A percentile compares a stretch with the other conserved stretches of the same genome.
Conservation (phyloP, 805 yeast species). For the Schizosaccharomyces pombe region DNA sequence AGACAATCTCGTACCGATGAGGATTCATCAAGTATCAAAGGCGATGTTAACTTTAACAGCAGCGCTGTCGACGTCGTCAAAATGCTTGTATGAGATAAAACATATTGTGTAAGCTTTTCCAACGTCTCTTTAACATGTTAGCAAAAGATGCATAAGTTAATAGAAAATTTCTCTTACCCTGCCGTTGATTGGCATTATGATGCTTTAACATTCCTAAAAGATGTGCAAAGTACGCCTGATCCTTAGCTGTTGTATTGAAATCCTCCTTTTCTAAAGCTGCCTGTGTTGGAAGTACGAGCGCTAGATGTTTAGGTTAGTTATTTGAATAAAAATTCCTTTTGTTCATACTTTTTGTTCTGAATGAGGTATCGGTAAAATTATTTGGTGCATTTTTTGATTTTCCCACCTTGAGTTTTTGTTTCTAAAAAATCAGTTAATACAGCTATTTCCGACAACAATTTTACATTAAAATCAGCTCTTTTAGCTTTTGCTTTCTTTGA, state of each 20-base stretch:
- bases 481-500: constrained; percentile 35
- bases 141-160: constrained; percentile 8
- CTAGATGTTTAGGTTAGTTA: not conserved
- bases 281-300: not conserved
- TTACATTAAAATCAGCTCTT: constrained; percentile 39
- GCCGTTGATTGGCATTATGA: not conserved
- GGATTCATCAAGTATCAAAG: constrained; percentile 45
- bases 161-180: constrained; percentile 7
- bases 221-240: not conserved
- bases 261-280: not conserved
- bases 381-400: constrained; percentile 48
- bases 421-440: constrained; percentile 14
- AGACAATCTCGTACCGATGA: constrained; percentile 36
- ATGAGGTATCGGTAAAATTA: constrained; percentile 68
- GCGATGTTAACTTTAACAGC: constrained; percentile 32
- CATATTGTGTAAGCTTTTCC: not conserved
- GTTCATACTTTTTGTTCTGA: constrained; percentile 31
- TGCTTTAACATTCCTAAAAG: not conserved
- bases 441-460: constrained; percentile 6
- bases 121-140: not conserved
- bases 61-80: constrained; percentile 17
- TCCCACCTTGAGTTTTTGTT: constrained; percentile 70
- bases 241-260: constrained; percentile 3
- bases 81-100: not conserved
- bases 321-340: no score